Base-by-base conservation (phyloP, 2,329 filamentous ascomycete genomes). In the Alternaria consortialis region DNA sequence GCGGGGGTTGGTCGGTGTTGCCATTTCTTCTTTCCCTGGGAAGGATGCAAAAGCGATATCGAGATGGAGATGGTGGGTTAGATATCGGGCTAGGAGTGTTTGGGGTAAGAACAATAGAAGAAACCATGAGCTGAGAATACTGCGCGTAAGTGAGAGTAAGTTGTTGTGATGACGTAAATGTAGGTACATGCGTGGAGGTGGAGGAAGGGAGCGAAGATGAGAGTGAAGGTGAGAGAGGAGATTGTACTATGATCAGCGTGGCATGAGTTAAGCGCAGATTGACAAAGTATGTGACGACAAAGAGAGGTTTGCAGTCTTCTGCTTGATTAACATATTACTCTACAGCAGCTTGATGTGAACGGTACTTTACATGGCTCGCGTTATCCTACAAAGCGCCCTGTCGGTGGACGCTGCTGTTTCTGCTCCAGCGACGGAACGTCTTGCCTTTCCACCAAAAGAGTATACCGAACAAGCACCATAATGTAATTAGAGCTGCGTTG, bases 391-490 rank as follows among this genome's bases (percentile, higher is more conserved):
- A 53, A 23, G 36, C 37, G 36, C 50, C 29, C 1, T 56, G 57
- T n/a, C 47, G 53, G 17, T 88, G 85, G 12, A 88, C 85, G n/a
- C 77, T 82, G 59, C 82, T 84, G 64, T 87, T 82, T 69, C 79
- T 84, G 9, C 80, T 84, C 85, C 84, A 86, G 63, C 84, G 80
- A 58, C 87, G 78, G 67, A 88, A 84, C 2, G 76, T 84, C 82
- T 89, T 89, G 2, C 86, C 87, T 59, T 80, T 84, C 70, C 80
- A 84, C 74, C 85, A 89, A 70, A 88, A 87, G 12, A 86, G 68
- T 44, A 87, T 78, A 0, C 83, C 85, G 67, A 83, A 85, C 6
- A 81, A 71, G 69, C 84, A 87, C 79, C 82, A 88, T 15, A 88
- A 62, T 6, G 83, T 77, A 9, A 83, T 80, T 59, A 89, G 70